phyloP scores from a whole-genome alignment of 2,329 filamentous ascomycete genomes.

The Ophiostoma sp. region DNA sequence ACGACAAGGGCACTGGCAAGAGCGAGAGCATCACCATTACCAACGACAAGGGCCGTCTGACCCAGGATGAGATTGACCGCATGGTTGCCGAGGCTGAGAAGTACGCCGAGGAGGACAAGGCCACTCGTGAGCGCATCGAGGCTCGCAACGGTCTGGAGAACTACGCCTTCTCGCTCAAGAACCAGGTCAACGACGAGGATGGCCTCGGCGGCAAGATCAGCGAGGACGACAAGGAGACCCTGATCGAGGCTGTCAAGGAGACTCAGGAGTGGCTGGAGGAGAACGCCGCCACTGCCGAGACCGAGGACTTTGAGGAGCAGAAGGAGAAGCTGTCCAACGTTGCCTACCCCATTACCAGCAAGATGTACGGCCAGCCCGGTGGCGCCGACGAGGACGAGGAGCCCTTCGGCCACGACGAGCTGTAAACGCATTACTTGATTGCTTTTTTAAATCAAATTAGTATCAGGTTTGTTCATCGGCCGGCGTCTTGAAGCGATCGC shows the following conservation, averaged over 20 bases:
- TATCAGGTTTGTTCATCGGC: background rate
- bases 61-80: conserved; percentile 94
- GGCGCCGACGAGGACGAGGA: conserved; percentile 67
- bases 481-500: background rate
- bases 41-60: conserved; percentile 98
- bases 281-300: conserved; percentile 75
- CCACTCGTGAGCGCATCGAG: conserved; percentile 93
- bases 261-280: conserved; percentile 93
- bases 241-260: conserved; percentile 96
- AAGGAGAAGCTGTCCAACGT: conserved; percentile 98
- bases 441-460: no score
- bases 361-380: conserved; percentile 73
- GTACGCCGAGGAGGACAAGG: conserved; percentile 99
- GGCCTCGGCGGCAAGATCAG: conserved; percentile 98
- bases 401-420: conserved; percentile 66
- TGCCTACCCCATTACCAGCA: conserved; percentile 97
- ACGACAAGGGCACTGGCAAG: conserved; percentile 98
- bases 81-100: conserved; percentile 99
- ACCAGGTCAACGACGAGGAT: conserved; percentile 95
- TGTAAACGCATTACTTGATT: conserved; percentile 49
- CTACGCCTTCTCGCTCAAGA: conserved; percentile 98
- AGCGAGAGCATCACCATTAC: conserved; percentile 96
- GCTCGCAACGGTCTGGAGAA: conserved; percentile 96
- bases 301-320: conserved; percentile 98
- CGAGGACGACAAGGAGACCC: conserved; percentile 88